Evolutionary conservation across 257 asterid species (phyloP).

Genomic region (Datura wrightii): DNA sequence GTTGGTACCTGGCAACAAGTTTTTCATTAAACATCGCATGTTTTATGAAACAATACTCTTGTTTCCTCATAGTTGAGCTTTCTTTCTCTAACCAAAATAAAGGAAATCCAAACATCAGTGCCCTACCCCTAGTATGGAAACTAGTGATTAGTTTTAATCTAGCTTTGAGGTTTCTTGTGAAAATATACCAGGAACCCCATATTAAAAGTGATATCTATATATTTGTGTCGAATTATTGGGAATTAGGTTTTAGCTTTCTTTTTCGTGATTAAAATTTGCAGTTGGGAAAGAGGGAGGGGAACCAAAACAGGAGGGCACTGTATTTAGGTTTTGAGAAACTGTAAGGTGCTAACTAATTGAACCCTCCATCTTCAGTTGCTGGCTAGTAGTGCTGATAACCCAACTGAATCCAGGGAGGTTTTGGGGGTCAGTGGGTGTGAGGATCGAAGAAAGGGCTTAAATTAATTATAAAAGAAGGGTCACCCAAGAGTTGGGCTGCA

Average conservation of each 20-base stretch:
- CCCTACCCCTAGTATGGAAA: neutral
- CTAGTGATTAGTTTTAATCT: neutral
- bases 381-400: constrained; percentile 4
- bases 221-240: neutral
- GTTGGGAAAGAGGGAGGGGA: constrained; percentile 5
- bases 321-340: constrained; percentile 22
- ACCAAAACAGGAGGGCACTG: neutral
- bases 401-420: neutral
- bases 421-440: neutral
- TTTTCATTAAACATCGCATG: neutral
- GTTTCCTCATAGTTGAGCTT: constrained; percentile 1
- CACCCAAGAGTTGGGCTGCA: constrained; percentile 5
- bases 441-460: constrained; percentile 19
- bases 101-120: neutral
- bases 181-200: constrained; percentile 10
- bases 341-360: neutral
- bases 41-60: constrained; percentile 6
- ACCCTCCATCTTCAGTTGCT: neutral
- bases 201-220: neutral
- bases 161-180: constrained; percentile 5
- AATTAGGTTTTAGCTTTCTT: neutral
- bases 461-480: neutral
- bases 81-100: neutral
- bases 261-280: constrained; percentile 9
- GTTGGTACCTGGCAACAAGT: neutral